A percentile compares a stretch with the other conserved stretches of the same genome.
phyloP scores from a whole-genome alignment of 257 asterid species.

The Gynochthodes officinalis region DNA sequence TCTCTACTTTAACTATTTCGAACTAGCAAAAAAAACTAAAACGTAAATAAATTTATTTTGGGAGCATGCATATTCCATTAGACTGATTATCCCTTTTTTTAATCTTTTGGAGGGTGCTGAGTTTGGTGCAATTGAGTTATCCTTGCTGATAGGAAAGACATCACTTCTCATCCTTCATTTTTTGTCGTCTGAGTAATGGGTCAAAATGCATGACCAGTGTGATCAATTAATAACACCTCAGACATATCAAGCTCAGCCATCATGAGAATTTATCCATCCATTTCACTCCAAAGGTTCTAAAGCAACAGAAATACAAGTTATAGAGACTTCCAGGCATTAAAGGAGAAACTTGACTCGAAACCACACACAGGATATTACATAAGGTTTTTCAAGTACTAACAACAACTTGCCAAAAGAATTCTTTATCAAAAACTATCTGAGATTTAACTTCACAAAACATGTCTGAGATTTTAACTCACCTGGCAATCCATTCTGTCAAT shows the following conservation, averaged over 20 bases:
- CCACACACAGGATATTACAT: too few relatives aligned
- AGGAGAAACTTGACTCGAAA: background rate
- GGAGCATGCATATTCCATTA: background rate
- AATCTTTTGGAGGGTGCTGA: too few relatives aligned
- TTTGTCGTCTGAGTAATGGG: background rate
- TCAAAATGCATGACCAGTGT: background rate
- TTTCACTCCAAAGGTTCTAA: background rate
- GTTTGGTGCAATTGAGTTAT: too few relatives aligned
- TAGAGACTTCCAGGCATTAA: background rate
- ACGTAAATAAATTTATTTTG: background rate
- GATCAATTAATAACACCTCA: too few relatives aligned
- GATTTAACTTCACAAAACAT: background rate
- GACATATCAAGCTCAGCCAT: too few relatives aligned
- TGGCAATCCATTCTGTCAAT: constrained; percentile 99
- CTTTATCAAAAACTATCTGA: background rate
- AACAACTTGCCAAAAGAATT: background rate
- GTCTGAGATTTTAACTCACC: constrained; percentile 36
- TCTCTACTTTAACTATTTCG: too few relatives aligned
- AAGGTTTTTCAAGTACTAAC: background rate
- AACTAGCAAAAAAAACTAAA: background rate
- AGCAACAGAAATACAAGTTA: background rate
- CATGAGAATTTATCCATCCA: background rate
- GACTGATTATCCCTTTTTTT: background rate
- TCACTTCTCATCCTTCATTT: background rate
- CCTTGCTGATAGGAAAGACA: too few relatives aligned